Evolutionary conservation across 129 eudicot genomes (phyloP).

Genomic region (Centella asiatica): DNA sequence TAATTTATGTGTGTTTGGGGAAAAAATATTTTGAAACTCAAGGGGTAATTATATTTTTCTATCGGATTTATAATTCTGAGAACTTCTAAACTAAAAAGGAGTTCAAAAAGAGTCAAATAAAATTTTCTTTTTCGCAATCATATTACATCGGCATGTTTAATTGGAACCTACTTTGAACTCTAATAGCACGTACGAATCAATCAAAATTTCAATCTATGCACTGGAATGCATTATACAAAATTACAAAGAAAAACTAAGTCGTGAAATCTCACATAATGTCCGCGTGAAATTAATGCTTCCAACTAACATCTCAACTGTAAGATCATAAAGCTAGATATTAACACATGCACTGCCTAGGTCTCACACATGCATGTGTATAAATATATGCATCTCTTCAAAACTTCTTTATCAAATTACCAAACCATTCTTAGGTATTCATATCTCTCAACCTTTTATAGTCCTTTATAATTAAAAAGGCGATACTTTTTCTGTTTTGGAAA

Average conservation of each 20-base stretch:
- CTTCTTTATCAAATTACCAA: constrained; percentile 2
- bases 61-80: too few species aligned
- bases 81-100: too few species aligned
- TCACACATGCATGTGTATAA: neutral
- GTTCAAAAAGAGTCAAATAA: too few species aligned
- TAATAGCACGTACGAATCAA: neutral
- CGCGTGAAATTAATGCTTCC: constrained; percentile 19
- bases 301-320: constrained; percentile 15
- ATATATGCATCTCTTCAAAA: neutral
- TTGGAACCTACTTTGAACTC: too few species aligned
- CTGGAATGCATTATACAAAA: neutral
- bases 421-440: neutral
- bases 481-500: neutral
- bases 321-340: neutral
- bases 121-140: too few species aligned
- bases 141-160: too few species aligned
- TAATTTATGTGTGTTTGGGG: too few species aligned
- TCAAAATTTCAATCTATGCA: constrained; percentile 1
- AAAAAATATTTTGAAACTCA: too few species aligned
- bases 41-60: too few species aligned
- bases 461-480: too few species aligned
- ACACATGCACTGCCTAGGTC: neutral
- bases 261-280: constrained; percentile 7
- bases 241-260: too few species aligned
- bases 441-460: too few species aligned